Base-by-base conservation (phyloP, 2,329 filamentous ascomycete genomes). In the Blastomyces gilchristii region DNA sequence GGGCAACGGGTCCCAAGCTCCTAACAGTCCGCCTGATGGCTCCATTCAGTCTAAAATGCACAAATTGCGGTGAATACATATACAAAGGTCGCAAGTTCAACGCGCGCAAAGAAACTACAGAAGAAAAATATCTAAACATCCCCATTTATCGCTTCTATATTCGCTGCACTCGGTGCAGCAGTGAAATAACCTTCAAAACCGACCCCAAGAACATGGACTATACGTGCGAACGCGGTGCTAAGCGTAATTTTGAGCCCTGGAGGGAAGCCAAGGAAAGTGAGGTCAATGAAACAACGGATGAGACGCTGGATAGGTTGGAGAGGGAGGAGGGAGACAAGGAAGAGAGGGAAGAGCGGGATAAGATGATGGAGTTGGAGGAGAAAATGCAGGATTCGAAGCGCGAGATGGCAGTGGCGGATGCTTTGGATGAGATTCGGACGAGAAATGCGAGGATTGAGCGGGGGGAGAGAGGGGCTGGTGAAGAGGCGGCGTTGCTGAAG, bases 61-160 rank as follows among this genome's bases (percentile, higher is more conserved):
- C 76, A 14, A 76, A 78, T 39, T 86, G 84, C 70, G 85, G 85
- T 71, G 89, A 95, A 76, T 96, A 88, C 79, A 94, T 96, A 71
- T 93, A 95, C 81, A 90, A 91, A 69, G 92, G 92, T 0, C 85
- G 92, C 65, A 97, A 97, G 72, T 97, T 97, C 82, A 97, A 97
- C 77, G 88, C 91, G 2, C 84, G 90, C 45, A 99, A 99, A 72
- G 91, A 97, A 72, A 96, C 89, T 0, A 91, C 90, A 0, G 89
- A 94, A 25, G 89, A 97, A 70, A 89, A 88, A 68, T 99, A 99
- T 78, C 85, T 96, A 57, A 84, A 84, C 59, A 95, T 97, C 66
- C 85, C 90, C 65, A 91, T 96, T 67, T 94, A 87, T 77, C 85
- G 88, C 39, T 97, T 97, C 80, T 94, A 92, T 77, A 95, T 93